phyloP scores from a whole-genome alignment of 2,329 filamentous ascomycete genomes.

The Colletotrichum euphorbiae region DNA sequence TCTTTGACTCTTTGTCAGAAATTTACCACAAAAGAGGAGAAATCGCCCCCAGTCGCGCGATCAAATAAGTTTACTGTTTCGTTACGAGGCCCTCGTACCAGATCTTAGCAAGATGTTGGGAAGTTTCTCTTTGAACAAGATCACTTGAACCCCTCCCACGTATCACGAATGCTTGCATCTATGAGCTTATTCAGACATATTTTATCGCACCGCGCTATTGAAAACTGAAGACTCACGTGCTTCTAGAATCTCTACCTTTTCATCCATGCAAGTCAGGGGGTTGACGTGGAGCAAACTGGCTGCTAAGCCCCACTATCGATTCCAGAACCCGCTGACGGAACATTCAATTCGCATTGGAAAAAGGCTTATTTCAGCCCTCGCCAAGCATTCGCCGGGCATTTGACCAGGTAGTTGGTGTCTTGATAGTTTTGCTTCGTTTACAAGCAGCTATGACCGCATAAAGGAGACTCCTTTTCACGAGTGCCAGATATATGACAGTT shows the following conservation, averaged over 20 bases:
- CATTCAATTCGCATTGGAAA: not conserved
- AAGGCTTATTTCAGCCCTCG: not conserved
- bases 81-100: no score
- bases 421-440: not conserved
- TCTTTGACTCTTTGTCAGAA: no score
- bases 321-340: not conserved
- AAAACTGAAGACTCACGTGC: not conserved
- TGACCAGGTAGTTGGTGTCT: not conserved
- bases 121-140: no score
- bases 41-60: not conserved
- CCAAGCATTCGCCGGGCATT: not conserved
- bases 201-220: not conserved
- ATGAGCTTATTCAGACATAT: not conserved
- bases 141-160: no score
- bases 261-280: not conserved
- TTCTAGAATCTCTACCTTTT: not conserved
- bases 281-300: not conserved
- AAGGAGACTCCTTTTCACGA: not conserved
- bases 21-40: not conserved
- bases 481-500: not conserved
- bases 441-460: not conserved
- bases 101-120: no score
- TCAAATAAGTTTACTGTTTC: not conserved
- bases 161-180: not conserved
- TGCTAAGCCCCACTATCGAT: not conserved